phyloP scores from a whole-genome alignment of 371 early-diverging fungal species.

The Parasitella parasitica region DNA sequence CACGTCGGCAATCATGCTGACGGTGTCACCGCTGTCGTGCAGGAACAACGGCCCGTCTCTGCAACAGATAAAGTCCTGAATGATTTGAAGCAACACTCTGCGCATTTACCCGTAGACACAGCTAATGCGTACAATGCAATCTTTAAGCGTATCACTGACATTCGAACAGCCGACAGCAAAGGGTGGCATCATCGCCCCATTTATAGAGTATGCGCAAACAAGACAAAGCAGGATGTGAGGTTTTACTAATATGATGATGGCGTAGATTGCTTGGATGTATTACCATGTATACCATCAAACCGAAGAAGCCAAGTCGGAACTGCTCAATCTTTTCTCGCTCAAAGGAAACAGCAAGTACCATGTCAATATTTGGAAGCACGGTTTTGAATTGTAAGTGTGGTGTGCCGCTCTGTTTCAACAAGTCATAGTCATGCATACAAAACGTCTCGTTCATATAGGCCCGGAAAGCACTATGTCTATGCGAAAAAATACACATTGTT shows the following conservation, averaged over 20 bases:
- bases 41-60: not conserved
- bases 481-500: constrained; percentile 63
- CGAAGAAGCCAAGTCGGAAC: constrained; percentile 57
- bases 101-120: constrained; percentile 14
- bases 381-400: constrained; percentile 61
- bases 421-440: not conserved
- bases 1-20: not conserved
- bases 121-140: constrained; percentile 44
- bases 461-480: constrained; percentile 72
- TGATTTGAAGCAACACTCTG: not conserved
- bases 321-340: constrained; percentile 59
- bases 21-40: not conserved
- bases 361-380: constrained; percentile 71
- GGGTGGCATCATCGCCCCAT: constrained; percentile 68
- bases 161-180: constrained; percentile 57
- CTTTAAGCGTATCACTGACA: constrained; percentile 44
- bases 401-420: not conserved
- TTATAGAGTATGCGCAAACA: constrained; percentile 51
- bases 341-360: constrained; percentile 51
- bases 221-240: not conserved
- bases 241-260: not conserved
- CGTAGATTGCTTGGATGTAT: constrained; percentile 65
- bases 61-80: not conserved
- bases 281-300: constrained; percentile 54
- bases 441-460: constrained; percentile 20